Conservation (phyloP, 768 basidiomycete genomes). For the Holtermannia corniformis region DNA sequence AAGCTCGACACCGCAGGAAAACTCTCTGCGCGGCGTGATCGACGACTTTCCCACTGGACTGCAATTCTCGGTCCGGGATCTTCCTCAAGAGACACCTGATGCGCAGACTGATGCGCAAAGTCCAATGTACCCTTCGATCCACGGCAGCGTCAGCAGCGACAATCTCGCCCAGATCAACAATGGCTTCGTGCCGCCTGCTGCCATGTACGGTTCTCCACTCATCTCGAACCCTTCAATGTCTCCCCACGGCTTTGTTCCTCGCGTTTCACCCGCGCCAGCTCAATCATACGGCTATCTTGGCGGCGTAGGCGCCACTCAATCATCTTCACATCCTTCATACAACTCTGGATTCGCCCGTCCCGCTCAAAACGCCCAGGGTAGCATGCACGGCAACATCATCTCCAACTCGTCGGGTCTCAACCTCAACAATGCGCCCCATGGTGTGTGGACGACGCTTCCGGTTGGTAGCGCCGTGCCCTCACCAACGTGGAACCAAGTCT, state of each 20-base stretch:
- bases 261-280: neutral
- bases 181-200: too few relatives aligned
- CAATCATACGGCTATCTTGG: neutral
- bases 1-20: neutral
- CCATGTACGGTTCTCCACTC: neutral
- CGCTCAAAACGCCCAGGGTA: too few relatives aligned
- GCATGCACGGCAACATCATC: neutral
- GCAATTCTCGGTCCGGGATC: neutral
- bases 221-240: neutral
- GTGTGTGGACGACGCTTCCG: neutral
- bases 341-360: neutral
- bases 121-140: constrained; percentile 28
- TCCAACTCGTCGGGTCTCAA: neutral
- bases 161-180: neutral
- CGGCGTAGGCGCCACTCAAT: neutral
- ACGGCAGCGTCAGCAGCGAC: constrained; percentile 1
- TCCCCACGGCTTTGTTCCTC: neutral
- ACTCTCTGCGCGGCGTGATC: neutral
- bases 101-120: constrained; percentile 5
- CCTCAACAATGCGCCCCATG: neutral
- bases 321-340: neutral
- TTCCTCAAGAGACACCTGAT: neutral
- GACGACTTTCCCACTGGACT: neutral
- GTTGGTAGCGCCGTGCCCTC: neutral
- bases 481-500: neutral